These are phyloP conservation scores for Endoconidiophora laricicola DNA, from an alignment of 2,329 filamentous ascomycete species.

Conservation along the genomic window DNA sequence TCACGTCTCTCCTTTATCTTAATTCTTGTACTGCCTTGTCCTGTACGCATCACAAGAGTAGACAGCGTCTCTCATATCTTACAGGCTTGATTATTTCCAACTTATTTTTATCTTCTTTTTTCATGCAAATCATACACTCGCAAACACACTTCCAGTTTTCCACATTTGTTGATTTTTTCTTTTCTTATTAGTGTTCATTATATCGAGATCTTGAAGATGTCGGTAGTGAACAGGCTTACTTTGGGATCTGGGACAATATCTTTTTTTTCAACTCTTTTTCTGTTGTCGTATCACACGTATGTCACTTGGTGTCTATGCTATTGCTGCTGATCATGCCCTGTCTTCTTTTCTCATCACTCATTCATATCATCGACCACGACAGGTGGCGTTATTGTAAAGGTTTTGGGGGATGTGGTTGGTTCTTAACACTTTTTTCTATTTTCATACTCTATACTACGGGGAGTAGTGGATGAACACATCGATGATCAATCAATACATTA, in stretches of 20 bases:
- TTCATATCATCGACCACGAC: not conserved
- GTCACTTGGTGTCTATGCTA: not conserved
- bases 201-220: not conserved
- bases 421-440: too few relatives aligned
- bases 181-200: conserved; percentile 2
- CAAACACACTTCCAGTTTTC: not conserved
- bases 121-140: not conserved
- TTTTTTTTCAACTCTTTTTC: not conserved
- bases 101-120: conserved; percentile 2
- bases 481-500: conserved; percentile 3
- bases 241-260: not conserved
- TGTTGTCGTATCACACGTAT: not conserved
- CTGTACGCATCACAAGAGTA: conserved; percentile 9
- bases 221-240: not conserved
- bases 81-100: conserved; percentile 3
- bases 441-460: not conserved
- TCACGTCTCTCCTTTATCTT: conserved; percentile 13
- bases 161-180: conserved; percentile 2
- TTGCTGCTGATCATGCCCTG: too few relatives aligned
- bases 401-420: not conserved
- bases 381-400: not conserved
- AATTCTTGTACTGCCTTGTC: conserved; percentile 9
- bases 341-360: not conserved
- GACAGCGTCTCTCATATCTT: conserved; percentile 11
- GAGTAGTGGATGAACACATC: conserved; percentile 3